These are phyloP conservation scores for Nematodospora anomalae DNA, from an alignment of 1,139 yeast species.

Conservation along the genomic window DNA sequence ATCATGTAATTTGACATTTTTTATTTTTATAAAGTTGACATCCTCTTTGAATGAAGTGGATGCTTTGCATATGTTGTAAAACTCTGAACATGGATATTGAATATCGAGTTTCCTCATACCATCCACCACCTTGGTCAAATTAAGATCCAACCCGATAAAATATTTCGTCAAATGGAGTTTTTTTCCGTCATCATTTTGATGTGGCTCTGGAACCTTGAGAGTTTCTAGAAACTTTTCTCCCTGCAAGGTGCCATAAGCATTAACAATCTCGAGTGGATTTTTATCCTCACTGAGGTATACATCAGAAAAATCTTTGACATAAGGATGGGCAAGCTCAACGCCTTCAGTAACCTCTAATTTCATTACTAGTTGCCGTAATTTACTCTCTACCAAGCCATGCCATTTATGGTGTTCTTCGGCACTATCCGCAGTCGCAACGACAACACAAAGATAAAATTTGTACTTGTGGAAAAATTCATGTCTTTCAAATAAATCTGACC, in stretches of 20 bases:
- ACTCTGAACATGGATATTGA: conserved; percentile 89
- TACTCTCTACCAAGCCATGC: conserved; percentile 93
- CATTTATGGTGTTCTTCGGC: conserved; percentile 84
- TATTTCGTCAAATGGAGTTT: conserved; percentile 67
- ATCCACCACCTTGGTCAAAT: conserved; percentile 32
- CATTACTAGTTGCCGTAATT: conserved; percentile 73
- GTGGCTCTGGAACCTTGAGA: background rate
- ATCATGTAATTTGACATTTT: conserved; percentile 77
- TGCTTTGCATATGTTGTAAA: conserved; percentile 72
- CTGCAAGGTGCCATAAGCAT: conserved; percentile 49
- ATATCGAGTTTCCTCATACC: conserved; percentile 74
- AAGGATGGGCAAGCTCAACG: conserved; percentile 85
- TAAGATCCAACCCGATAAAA: conserved; percentile 76
- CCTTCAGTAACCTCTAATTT: conserved; percentile 79
- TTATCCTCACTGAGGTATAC: conserved; percentile 28
- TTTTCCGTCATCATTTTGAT: conserved; percentile 11
- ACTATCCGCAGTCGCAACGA: conserved; percentile 70
- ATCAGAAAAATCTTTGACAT: conserved; percentile 61
- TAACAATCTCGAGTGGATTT: conserved; percentile 31
- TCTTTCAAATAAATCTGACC: conserved; percentile 75
- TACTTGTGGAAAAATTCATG: conserved; percentile 82
- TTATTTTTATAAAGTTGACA: conserved; percentile 61
- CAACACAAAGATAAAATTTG: conserved; percentile 81
- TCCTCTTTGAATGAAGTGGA: conserved; percentile 68
- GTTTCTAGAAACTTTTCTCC: conserved; percentile 32